Conservation (phyloP, 176 grass and related monocot genomes). For the Hsuehochloa calcarea region DNA sequence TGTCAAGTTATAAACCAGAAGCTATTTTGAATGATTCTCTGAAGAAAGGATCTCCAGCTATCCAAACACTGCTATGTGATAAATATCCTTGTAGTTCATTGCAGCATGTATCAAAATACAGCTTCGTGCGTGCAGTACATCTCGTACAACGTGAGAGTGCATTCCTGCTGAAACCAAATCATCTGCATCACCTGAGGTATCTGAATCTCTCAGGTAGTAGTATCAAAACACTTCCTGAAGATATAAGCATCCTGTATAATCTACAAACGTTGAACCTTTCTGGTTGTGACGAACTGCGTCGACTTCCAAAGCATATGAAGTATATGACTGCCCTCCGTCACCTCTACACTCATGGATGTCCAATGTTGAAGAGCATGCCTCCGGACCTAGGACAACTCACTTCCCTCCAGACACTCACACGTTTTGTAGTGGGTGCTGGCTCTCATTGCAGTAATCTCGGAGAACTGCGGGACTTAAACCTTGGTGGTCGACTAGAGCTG, state of each 20-base stretch:
- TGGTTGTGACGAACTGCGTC: rapidly evolving
- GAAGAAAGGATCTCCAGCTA: neutral
- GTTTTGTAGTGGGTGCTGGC: neutral
- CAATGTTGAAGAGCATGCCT: neutral
- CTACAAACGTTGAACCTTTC: neutral
- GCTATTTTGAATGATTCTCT: neutral
- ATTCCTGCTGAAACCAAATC: neutral
- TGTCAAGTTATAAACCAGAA: neutral
- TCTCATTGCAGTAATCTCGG: neutral
- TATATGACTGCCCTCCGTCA: neutral
- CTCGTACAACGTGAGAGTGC: rapidly evolving
- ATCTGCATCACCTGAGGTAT: neutral
- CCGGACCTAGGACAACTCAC: neutral
- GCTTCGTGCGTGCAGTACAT: neutral
- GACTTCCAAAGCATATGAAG: neutral
- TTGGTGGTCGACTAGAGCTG: neutral
- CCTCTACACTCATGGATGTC: neutral
- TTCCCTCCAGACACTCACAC: neutral
- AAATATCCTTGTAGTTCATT: rapidly evolving
- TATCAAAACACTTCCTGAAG: neutral
- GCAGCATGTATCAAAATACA: neutral
- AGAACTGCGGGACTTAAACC: neutral
- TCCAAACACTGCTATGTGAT: neutral
- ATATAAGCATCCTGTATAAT: neutral
- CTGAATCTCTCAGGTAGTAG: neutral